phyloP scores from a whole-genome alignment of 768 basidiomycete genomes.

The Cystobasidium tubakii region DNA sequence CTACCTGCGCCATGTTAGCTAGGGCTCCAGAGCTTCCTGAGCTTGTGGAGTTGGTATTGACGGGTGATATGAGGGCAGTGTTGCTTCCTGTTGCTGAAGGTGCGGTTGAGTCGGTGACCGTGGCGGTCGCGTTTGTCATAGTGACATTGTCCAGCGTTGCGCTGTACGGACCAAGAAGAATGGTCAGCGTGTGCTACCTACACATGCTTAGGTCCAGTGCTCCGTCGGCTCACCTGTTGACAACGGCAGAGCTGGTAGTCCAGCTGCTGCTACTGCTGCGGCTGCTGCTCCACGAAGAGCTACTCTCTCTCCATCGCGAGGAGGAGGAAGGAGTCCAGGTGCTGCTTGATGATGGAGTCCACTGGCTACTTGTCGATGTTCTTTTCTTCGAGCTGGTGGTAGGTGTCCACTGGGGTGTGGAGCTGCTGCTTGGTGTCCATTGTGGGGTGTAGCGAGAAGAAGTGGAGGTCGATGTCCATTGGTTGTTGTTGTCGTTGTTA shows the following conservation, averaged over 20 bases:
- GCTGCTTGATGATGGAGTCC: constrained; percentile 17
- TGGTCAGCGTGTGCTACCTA: too few species aligned
- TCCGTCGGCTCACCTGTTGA: background rate
- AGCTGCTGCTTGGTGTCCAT: constrained; percentile 18
- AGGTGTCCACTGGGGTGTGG: constrained; percentile 23
- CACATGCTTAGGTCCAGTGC: too few species aligned
- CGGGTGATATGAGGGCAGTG: background rate
- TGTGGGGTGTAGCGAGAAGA: background rate
- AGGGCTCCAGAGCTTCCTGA: background rate
- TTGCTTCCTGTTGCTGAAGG: background rate
- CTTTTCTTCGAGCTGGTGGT: background rate
- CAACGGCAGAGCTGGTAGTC: background rate
- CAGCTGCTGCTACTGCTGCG: constrained; percentile 2
- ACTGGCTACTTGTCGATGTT: constrained; percentile 2
- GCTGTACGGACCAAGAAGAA: background rate
- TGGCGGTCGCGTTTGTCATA: constrained; percentile 2
- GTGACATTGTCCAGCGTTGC: background rate
- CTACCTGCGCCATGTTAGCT: constrained; percentile 20
- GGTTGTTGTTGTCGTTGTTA: background rate
- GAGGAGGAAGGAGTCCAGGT: constrained; percentile 32
- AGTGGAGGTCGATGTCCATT: background rate
- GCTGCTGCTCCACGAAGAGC: constrained; percentile 2
- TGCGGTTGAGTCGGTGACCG: background rate
- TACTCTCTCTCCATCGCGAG: constrained; percentile 2
- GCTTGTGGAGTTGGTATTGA: background rate